phyloP scores from a whole-genome alignment of 768 basidiomycete species.

The Suillus decipiens region DNA sequence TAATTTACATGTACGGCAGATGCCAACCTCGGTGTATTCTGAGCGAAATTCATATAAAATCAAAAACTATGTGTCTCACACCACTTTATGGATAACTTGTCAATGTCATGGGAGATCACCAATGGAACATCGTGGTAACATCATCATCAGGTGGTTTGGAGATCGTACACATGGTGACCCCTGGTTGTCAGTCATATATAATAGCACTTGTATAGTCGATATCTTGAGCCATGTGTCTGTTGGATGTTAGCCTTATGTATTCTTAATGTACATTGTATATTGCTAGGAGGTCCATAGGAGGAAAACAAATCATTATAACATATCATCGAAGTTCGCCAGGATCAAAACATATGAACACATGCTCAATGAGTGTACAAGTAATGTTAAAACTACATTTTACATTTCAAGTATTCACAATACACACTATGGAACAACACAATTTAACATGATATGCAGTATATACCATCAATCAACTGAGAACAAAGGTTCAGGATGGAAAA shows the following conservation, averaged over 20 bases:
- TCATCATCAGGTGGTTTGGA: background rate
- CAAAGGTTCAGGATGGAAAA: constrained; percentile 3
- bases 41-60: background rate
- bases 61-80: background rate
- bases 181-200: background rate
- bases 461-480: background rate
- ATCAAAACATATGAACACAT: background rate
- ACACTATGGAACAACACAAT: background rate
- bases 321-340: background rate
- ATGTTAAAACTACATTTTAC: background rate
- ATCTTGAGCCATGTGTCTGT: background rate
- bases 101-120: too few species aligned
- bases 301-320: background rate
- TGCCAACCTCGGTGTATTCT: background rate
- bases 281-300: background rate
- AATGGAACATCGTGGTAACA: background rate
- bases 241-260: background rate
- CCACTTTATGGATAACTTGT: background rate
- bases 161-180: background rate
- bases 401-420: background rate
- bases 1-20: background rate
- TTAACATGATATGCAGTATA: background rate
- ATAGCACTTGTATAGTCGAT: background rate
- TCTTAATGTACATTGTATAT: background rate
- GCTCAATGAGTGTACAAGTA: background rate